Evolutionary conservation across 768 basidiomycete genomes (phyloP).

Genomic region (Mycena sanguinolenta): DNA sequence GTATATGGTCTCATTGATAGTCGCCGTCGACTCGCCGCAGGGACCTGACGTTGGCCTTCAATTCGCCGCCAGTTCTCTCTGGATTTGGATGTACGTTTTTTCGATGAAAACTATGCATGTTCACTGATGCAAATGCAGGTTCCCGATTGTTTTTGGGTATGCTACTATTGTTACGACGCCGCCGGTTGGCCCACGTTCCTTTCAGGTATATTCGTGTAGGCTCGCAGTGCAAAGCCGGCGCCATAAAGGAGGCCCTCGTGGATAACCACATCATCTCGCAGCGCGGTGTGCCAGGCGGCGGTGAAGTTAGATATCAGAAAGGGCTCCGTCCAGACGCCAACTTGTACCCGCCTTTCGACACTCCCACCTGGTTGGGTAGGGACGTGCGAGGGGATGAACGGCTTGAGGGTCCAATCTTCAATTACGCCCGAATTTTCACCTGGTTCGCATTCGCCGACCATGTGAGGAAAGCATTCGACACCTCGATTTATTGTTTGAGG

Average conservation of each 20-base stretch:
- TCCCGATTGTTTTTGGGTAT: too few relatives aligned
- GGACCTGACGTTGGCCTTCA: too few relatives aligned
- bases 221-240: conserved; percentile 29
- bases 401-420: too few relatives aligned
- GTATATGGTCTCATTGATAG: conserved; percentile 23
- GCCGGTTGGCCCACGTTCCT: not conserved
- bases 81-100: conserved; percentile 34
- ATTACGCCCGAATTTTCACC: too few relatives aligned
- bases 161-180: not conserved
- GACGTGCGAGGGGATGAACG: too few relatives aligned
- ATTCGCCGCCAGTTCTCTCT: conserved; percentile 32
- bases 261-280: conserved; percentile 5
- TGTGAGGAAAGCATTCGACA: too few relatives aligned
- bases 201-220: conserved; percentile 27
- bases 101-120: not conserved
- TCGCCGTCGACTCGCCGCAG: conserved; percentile 6
- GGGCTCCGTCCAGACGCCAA: too few relatives aligned
- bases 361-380: too few relatives aligned
- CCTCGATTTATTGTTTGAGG: too few relatives aligned
- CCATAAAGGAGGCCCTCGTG: conserved; percentile 25
- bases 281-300: not conserved
- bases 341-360: too few relatives aligned
- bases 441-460: too few relatives aligned
- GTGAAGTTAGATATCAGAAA: too few relatives aligned
- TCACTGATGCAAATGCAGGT: not conserved